Conservation (phyloP, 345 rosid genomes). For the Heritiera fomes region DNA sequence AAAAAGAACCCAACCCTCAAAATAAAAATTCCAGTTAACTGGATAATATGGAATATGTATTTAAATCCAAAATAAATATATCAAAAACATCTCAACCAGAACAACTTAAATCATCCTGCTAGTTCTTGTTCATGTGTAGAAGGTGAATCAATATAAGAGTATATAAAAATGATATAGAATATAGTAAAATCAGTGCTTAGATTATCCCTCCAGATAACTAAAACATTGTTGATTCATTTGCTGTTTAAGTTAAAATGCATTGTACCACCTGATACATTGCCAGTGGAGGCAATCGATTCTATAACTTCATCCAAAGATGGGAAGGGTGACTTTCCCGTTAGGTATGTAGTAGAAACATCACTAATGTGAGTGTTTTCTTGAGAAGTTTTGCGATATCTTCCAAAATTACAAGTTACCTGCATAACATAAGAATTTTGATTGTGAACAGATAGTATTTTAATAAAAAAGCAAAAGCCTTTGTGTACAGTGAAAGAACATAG, state of each 20-base stretch:
- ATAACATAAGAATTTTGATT: conserved; percentile 16
- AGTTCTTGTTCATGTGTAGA: not conserved
- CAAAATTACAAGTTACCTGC: conserved; percentile 56
- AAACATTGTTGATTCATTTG: conserved; percentile 15
- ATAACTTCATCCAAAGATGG: conserved; percentile 77
- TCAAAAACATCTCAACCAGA: not conserved
- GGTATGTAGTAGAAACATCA: conserved; percentile 47
- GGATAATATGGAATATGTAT: not conserved
- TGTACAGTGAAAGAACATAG: not conserved
- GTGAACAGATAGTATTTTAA: not conserved
- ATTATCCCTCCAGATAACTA: not conserved
- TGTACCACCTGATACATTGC: conserved; percentile 65
- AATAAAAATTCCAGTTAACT: not conserved
- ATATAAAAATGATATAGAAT: not conserved
- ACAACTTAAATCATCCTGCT: not conserved
- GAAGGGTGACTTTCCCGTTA: conserved; percentile 75
- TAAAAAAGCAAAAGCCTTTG: not conserved
- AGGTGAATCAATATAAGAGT: not conserved
- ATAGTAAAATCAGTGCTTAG: not conserved
- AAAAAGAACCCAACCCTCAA: not conserved
- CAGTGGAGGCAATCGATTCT: conserved; percentile 67
- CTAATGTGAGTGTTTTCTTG: conserved; percentile 41
- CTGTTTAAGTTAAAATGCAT: conserved; percentile 13
- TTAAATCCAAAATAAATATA: not conserved
- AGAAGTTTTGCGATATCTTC: conserved; percentile 30